Percentiles rank a stretch among this genome's conserved stretches.
phyloP scores from a whole-genome alignment of 179 eudicot genomes.

The Beta lomatogona region DNA sequence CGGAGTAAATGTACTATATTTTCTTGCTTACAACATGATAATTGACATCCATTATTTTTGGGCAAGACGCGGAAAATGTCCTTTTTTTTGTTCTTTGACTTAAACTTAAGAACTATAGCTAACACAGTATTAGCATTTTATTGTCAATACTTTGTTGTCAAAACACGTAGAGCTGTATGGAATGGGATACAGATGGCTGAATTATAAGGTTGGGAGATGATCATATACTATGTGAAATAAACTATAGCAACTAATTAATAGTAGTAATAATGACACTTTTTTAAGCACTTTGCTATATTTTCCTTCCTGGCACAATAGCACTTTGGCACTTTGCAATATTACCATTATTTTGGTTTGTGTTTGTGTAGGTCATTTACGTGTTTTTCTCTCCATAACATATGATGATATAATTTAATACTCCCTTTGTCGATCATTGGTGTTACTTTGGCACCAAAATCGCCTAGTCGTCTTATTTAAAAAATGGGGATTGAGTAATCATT shows the following conservation, averaged over 20 bases:
- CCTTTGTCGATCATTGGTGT: constrained; percentile 22
- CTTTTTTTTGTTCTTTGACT: neutral
- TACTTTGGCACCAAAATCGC: constrained; percentile 26
- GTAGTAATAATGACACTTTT: neutral
- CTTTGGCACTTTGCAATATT: constrained; percentile 18
- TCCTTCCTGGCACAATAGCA: constrained; percentile 27
- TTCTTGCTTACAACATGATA: too few species aligned
- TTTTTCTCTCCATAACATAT: constrained; percentile 11
- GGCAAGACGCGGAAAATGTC: neutral
- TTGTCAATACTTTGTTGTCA: neutral
- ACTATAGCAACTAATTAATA: neutral
- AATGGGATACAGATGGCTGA: too few species aligned
- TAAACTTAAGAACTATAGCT: neutral
- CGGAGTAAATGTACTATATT: too few species aligned
- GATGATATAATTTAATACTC: neutral
- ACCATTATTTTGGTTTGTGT: neutral
- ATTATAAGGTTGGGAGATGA: neutral
- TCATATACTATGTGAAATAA: neutral
- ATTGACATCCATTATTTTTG: neutral
- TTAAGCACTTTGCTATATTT: neutral
- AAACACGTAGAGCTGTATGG: neutral
- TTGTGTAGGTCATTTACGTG: constrained; percentile 16
- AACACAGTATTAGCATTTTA: neutral
- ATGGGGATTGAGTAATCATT: constrained; percentile 42
- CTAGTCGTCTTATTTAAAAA: constrained; percentile 23